Evolutionary conservation across 2,329 filamentous ascomycete genomes (phyloP).

Genomic region (Botrytis porri): DNA sequence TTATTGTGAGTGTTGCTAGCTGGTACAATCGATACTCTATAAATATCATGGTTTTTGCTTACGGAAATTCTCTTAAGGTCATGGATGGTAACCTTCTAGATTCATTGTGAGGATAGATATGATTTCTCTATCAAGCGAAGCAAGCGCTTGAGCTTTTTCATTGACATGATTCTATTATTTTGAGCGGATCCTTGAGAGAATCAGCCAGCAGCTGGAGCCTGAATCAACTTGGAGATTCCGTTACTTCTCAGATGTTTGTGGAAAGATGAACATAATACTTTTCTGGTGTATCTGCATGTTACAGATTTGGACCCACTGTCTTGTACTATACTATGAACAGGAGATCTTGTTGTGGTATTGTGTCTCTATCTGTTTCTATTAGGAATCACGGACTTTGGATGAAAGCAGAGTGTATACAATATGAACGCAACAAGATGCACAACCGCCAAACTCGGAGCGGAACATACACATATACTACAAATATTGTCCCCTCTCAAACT

Average conservation of each 20-base stretch:
- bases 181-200: background rate
- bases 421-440: background rate
- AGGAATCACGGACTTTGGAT: background rate
- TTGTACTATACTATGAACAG: background rate
- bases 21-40: background rate
- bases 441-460: background rate
- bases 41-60: background rate
- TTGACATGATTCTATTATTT: background rate
- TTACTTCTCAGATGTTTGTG: background rate
- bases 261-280: background rate
- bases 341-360: background rate
- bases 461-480: too few relatives aligned
- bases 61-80: background rate
- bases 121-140: background rate
- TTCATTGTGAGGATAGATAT: background rate
- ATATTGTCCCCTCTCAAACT: too few relatives aligned
- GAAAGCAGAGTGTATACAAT: background rate
- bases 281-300: background rate
- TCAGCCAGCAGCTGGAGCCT: background rate
- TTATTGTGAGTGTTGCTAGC: background rate
- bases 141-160: background rate
- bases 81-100: background rate
- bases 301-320: too few relatives aligned
- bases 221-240: background rate
- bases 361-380: background rate